Base-by-base conservation (phyloP, 768 basidiomycete genomes). In the Imleria badia region DNA sequence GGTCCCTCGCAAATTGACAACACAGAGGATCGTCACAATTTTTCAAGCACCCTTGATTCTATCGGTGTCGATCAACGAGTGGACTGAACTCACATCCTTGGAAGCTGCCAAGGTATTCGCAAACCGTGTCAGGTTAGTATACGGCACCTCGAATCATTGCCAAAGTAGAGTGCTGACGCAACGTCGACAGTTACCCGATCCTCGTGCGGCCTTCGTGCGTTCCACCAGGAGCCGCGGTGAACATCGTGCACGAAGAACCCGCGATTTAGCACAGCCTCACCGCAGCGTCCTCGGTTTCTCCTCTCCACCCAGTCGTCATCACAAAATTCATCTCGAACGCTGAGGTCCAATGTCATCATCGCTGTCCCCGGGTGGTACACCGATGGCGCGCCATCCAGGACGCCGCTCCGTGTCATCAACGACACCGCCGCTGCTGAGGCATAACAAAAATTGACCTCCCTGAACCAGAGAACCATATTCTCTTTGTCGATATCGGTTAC, bases 371-470 rank as follows among this genome's bases (percentile, higher is more conserved):
- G 91, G 50, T 98, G 94, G 93, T 99, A 84, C 79, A 92, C 95
- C 60, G 96, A 99, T 66, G 96, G 51, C 84, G 95, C 33, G 94
- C 95, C 0, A 67, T 96, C 58, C 81, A 94, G 53, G 93, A 95
- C 63, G 94, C 97, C 30, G 94, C 94, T 98, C 56, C 91, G 96
- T 48, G 81, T 99, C 72, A 93, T 98, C 79, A 98, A 98, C 77
- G 97, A 98, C 72, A 87, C 89, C 52, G 98, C 96, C 58, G 97
- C 96, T 48, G 82, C 48, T 99, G 96, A 75, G 97, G 97, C 62
- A 98, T 98, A 80, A 99, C 96, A 61, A 99, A 99, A 75, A 85
- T 89, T 23, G 97, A 99, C 72, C 86, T 99, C 41, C 97, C 97
- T 20, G 85, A 88, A 14, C 70, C 85, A 33, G 94, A 95, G 58